Evolutionary conservation across 306 rosid species (phyloP).

Genomic region (Coriaria nepalensis): DNA sequence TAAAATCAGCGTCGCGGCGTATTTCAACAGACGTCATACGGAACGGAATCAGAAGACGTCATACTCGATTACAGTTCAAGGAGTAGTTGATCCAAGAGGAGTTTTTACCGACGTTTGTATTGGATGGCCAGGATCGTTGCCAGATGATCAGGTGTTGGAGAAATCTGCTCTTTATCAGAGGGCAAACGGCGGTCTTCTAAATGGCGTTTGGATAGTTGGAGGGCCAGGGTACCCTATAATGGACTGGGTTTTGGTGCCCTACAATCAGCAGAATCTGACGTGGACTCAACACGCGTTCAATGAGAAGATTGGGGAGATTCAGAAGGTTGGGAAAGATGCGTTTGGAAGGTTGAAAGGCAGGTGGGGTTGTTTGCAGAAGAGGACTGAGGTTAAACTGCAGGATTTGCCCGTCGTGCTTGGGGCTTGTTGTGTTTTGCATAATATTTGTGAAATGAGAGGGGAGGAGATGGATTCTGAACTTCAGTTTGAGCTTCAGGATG

Average conservation of each 20-base stretch:
- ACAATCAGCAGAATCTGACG: slow-evolving; percentile 56
- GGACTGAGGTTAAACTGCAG: slow-evolving; percentile 83
- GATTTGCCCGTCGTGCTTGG: slow-evolving; percentile 82
- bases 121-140: slow-evolving; percentile 98
- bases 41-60: slow-evolving; percentile 88
- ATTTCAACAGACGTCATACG: slow-evolving; percentile 75
- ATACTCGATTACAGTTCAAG: slow-evolving; percentile 84
- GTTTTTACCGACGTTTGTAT: slow-evolving; percentile 72
- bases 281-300: slow-evolving; percentile 94
- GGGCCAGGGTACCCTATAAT: slow-evolving; percentile 52
- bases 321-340: slow-evolving; percentile 50
- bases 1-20: slow-evolving; percentile 72
- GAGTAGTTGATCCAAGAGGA: slow-evolving; percentile 71
- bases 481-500: slow-evolving; percentile 45
- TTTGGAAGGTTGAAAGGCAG: slow-evolving; percentile 75
- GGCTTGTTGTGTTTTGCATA: slow-evolving; percentile 93
- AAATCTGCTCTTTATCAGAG: slow-evolving; percentile 59
- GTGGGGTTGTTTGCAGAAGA: slow-evolving; percentile 77
- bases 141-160: slow-evolving; percentile 85
- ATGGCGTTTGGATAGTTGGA: slow-evolving; percentile 77
- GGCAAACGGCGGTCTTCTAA: slow-evolving; percentile 54
- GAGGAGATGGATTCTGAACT: slow-evolving; percentile 53
- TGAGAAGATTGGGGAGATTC: slow-evolving; percentile 80
- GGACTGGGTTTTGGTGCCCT: slow-evolving; percentile 96
- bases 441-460: slow-evolving; percentile 65